A percentile compares a stretch with the other conserved stretches of the same genome.
phyloP scores from a whole-genome alignment of 495 filamentous ascomycete species.

The Penicillium turbatum region DNA sequence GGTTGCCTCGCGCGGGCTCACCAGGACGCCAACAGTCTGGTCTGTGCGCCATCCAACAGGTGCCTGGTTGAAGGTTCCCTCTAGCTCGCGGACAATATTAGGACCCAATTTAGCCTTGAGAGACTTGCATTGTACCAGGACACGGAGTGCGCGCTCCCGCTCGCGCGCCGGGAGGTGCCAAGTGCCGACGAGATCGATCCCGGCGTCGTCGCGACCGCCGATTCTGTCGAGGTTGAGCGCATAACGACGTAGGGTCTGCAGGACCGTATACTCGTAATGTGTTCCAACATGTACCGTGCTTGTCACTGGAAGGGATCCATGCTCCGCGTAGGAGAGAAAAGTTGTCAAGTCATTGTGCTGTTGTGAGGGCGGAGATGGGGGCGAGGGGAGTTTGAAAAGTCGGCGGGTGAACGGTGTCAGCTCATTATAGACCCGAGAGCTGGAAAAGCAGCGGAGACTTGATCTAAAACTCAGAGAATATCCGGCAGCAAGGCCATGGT shows the following conservation, averaged over 20 bases:
- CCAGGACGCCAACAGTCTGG: slow-evolving; percentile 60
- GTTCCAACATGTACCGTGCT: slow-evolving; percentile 46
- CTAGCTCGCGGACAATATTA: slow-evolving; percentile 72
- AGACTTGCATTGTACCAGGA: slow-evolving; percentile 82
- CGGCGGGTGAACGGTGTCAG: slow-evolving; percentile 38
- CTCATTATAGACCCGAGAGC: slow-evolving; percentile 10
- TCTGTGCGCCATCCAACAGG: slow-evolving; percentile 62
- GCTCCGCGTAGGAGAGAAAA: slow-evolving; percentile 67
- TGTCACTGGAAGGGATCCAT: slow-evolving; percentile 32
- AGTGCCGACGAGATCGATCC: slow-evolving; percentile 79
- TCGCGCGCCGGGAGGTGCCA: slow-evolving; percentile 60
- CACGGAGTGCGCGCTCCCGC: slow-evolving; percentile 46
- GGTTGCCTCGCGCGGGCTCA: slow-evolving; percentile 52
- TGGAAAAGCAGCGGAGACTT: slow-evolving; percentile 13
- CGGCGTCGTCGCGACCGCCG: slow-evolving; percentile 70
- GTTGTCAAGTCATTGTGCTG: slow-evolving; percentile 64
- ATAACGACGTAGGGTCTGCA: slow-evolving; percentile 53
- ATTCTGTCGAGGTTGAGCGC: slow-evolving; percentile 66
- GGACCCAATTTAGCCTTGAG: slow-evolving; percentile 54
- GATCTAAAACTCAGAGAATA: neutral
- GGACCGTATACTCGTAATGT: slow-evolving; percentile 71
- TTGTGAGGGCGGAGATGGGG: slow-evolving; percentile 43
- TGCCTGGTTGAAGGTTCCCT: slow-evolving; percentile 70
- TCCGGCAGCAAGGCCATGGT: slow-evolving; percentile 17
- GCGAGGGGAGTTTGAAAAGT: slow-evolving; percentile 35